A percentile compares a stretch with the other conserved stretches of the same genome.
These are phyloP conservation scores for Dicorynia guianensis DNA, from an alignment of 306 rosid genomes.

Conservation along the genomic window DNA sequence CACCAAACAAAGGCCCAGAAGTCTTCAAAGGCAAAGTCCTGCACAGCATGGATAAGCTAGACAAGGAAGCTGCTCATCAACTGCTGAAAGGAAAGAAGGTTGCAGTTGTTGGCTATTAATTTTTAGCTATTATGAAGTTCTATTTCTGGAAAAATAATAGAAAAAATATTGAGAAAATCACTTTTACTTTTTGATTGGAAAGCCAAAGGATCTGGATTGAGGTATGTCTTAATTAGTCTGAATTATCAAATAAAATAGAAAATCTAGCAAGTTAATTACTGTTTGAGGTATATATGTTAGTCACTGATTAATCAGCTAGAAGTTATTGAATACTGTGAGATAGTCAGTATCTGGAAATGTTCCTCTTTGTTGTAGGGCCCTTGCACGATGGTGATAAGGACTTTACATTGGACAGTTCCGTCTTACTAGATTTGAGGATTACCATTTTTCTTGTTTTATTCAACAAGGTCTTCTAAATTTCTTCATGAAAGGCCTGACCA, in stretches of 20 bases:
- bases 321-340: no score
- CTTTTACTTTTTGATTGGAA: no score
- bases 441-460: constrained; percentile 68
- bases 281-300: no score
- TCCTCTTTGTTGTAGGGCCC: constrained; percentile 41
- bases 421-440: constrained; percentile 72
- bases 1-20: constrained; percentile 51
- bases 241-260: no score
- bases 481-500: constrained; percentile 69
- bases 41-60: constrained; percentile 62
- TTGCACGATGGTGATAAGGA: constrained; percentile 74
- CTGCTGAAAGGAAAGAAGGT: constrained; percentile 59
- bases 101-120: constrained; percentile 63
- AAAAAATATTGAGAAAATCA: no score
- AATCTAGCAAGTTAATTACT: no score
- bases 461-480: constrained; percentile 69
- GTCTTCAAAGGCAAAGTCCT: constrained; percentile 58
- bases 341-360: neutral
- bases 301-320: no score
- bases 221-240: no score
- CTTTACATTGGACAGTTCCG: constrained; percentile 69
- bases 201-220: no score
- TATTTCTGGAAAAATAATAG: no score
- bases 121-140: no score
- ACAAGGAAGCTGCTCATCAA: constrained; percentile 47